phyloP scores from a whole-genome alignment of 352 stramenopile genomes.

The Phytophthora pinifolia region DNA sequence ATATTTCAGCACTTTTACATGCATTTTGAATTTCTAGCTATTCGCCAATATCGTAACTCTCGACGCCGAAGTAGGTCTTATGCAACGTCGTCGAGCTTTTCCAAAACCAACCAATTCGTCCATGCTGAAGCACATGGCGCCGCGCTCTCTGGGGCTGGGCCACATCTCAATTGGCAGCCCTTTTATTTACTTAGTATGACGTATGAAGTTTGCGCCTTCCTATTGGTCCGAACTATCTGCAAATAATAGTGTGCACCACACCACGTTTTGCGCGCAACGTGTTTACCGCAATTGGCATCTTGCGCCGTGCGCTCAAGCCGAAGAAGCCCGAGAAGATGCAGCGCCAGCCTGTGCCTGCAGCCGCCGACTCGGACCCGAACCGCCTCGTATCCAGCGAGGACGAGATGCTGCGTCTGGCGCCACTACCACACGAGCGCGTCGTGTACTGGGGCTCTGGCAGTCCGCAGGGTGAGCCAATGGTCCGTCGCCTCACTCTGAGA shows the following conservation, averaged over 20 bases:
- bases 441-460: constrained; percentile 85
- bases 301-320: neutral
- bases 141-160: neutral
- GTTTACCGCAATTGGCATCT: constrained; percentile 20
- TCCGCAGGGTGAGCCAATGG: constrained; percentile 55
- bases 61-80: too few relatives aligned
- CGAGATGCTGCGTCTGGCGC: constrained; percentile 56
- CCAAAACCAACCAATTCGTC: too few relatives aligned
- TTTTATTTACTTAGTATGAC: neutral
- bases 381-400: constrained; percentile 48
- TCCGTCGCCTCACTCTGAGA: neutral
- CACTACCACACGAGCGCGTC: constrained; percentile 67
- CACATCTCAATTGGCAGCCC: too few relatives aligned
- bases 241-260: constrained; percentile 5
- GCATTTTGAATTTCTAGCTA: too few relatives aligned
- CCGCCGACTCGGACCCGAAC: constrained; percentile 15
- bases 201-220: constrained; percentile 3
- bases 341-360: constrained; percentile 1
- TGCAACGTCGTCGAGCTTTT: too few relatives aligned
- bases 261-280: constrained; percentile 11
- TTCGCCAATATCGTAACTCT: too few relatives aligned
- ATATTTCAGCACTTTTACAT: too few relatives aligned
- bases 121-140: neutral
- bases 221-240: constrained; percentile 18
- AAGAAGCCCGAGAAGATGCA: constrained; percentile 6